Evolutionary conservation across 2,329 filamentous ascomycete species (phyloP).

Genomic region (Thermochaetoides dissita): DNA sequence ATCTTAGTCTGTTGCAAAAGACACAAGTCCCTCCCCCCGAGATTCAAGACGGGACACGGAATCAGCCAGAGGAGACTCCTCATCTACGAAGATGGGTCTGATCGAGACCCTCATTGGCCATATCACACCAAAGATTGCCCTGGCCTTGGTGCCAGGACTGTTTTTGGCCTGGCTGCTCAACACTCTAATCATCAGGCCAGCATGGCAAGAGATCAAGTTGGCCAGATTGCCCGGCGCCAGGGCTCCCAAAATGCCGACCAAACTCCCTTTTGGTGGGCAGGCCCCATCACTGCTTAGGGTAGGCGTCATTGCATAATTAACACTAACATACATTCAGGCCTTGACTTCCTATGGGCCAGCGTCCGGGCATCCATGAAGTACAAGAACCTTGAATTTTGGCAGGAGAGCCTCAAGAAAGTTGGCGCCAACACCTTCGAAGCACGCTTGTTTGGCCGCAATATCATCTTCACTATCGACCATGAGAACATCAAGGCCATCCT

Average conservation of each 20-base stretch:
- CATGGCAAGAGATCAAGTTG: conserved; percentile 31
- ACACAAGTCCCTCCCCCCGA: background rate
- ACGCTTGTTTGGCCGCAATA: conserved; percentile 38
- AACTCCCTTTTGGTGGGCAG: conserved; percentile 32
- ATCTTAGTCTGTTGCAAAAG: background rate
- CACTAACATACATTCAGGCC: conserved; percentile 28
- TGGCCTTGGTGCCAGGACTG: conserved; percentile 23
- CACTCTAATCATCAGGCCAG: conserved; percentile 20
- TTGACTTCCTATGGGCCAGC: conserved; percentile 51
- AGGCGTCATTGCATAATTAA: background rate
- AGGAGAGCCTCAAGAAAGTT: conserved; percentile 30
- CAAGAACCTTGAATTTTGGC: conserved; percentile 49
- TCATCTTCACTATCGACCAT: conserved; percentile 65
- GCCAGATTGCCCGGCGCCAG: conserved; percentile 29
- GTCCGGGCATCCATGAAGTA: conserved; percentile 38
- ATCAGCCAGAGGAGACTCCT: too few species aligned
- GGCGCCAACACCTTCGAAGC: conserved; percentile 46
- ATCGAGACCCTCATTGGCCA: conserved; percentile 33
- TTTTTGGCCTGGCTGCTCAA: conserved; percentile 23
- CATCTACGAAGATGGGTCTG: conserved; percentile 29
- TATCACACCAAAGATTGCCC: conserved; percentile 27
- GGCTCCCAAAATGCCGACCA: conserved; percentile 23
- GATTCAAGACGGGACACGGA: too few species aligned
- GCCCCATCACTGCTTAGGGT: background rate
- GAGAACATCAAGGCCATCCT: conserved; percentile 87